Evolutionary conservation across 129 eudicot genomes (phyloP), one percentile per base, ranked within the genome.

Genomic region (Deinandra increscens): DNA sequence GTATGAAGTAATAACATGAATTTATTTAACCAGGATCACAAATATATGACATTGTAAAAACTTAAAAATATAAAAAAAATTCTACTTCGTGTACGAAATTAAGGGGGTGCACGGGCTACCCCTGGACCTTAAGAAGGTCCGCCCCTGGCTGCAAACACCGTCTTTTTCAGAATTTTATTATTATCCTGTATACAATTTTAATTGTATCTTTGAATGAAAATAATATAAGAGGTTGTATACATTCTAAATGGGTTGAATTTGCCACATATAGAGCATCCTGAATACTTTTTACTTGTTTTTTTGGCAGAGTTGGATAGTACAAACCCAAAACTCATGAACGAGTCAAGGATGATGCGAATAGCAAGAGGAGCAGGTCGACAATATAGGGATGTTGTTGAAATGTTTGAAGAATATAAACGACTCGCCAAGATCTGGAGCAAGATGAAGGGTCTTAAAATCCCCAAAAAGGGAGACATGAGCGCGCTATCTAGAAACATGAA

Each of bases 391-490:
- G 97, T 93, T 6, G 73, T 83, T 78, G 99, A 89, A 14, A 93
- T 93, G 99, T 68, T 93, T 29, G 99, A 93, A 66, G 97, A 89
- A 81, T 89, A 86, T 82, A 93, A 93, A 78, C 81, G 99, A 26
- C 86, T 93, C 3, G 99, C 99, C 75, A 93, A 89, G 81, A 77
- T 89, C 7, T 94, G 91, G 86, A 81, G 95, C 80, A 93, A 89
- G 82, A 93, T 89, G 99, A 94, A 94, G 83, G 99, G 97, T 5
- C 90, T 94, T 9, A 94, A 89, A 88, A 87, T 94, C 37, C 97
- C 96, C 0, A 89, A 94, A 83, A 94, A 87, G 71, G 99, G 99
- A 44, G 97, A 85, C 3, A 89, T 94, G 95, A 93, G 95, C 39
- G 85, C 99, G 0, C 66, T 89, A 18, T 85, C 99, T 0, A 78